phyloP scores from a whole-genome alignment of 2,329 filamentous ascomycete species.

The Beauveria rudraprayagi region DNA sequence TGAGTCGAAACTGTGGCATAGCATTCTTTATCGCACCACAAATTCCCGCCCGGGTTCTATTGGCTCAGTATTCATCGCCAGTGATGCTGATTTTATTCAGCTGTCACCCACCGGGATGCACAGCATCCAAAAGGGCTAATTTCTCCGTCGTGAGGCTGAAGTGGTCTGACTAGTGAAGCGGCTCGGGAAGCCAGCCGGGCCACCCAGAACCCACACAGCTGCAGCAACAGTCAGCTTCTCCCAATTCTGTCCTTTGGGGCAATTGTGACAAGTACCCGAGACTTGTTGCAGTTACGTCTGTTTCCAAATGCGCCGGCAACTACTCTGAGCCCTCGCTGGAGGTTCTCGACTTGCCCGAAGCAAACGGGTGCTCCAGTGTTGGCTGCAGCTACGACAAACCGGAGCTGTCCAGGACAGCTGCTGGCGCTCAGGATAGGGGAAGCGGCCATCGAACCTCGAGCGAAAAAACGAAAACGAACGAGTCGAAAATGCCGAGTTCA shows the following conservation, averaged over 20 bases:
- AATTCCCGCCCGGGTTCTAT: not conserved
- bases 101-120: not conserved
- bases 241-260: not conserved
- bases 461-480: not conserved
- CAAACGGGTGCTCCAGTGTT: not conserved
- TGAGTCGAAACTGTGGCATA: too few species aligned
- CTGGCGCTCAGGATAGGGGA: not conserved
- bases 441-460: not conserved
- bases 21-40: too few species aligned
- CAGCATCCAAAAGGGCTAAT: not conserved
- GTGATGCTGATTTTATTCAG: not conserved
- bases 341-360: not conserved
- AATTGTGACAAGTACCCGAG: not conserved
- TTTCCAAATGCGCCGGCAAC: not conserved
- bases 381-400: not conserved
- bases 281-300: not conserved
- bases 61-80: not conserved
- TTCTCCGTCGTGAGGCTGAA: not conserved
- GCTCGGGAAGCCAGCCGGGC: not conserved
- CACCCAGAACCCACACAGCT: slow-evolving; percentile 2
- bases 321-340: not conserved
- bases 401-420: not conserved
- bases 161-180: not conserved
- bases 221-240: not conserved
- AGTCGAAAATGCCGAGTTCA: not conserved